Base-by-base conservation (phyloP, 176 grass and related monocot genomes). In the Dendrocalamus sinicus region DNA sequence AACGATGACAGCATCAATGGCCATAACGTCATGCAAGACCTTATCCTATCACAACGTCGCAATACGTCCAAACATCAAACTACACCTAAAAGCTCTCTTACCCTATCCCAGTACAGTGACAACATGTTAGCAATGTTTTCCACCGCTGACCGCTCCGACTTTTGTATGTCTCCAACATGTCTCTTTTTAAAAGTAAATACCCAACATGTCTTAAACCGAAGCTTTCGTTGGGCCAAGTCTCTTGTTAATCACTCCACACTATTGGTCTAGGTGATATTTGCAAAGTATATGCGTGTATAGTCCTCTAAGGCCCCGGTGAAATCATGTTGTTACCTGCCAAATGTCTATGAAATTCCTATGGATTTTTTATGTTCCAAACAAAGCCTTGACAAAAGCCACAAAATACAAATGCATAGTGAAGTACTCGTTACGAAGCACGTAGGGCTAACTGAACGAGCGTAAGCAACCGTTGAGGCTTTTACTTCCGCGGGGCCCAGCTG, bases 401-500 rank as follows among this genome's bases (percentile, higher is more conserved):
- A 8, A 43, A 43, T 43, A 43, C 41, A 43, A 52, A 43, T 43
- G 41, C 41, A 43, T 8, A 43, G 35, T 37, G 35, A 37, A 5
- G 35, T 37, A 37, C 35, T 37, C 4, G 35, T 37, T 37, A 37
- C 35, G 4, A 37, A 37, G 2, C 35, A 37, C 35, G 35, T 39
- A 39, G 35, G 35, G 35, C 35, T 37, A 37, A 37, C 35, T 37
- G 35, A 37, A 37, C 35, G 35, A 37, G 35, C 32, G 32, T 32
- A 37, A 37, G 40, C 40, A 41, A 52, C 50, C 7, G 55, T 13
- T 13, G 24, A 43, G n/a, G 35, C 32, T 12, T 24, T 30, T 78
- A 5, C n/a, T 61, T 24, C 67, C 19, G 13, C 10, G 68, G 53
- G 53, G 2, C 79, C 71, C 81, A 75, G 24, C 78, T 80, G 69